Base-by-base conservation (phyloP, 352 stramenopile genomes). In the Phytophthora ohioensis region DNA sequence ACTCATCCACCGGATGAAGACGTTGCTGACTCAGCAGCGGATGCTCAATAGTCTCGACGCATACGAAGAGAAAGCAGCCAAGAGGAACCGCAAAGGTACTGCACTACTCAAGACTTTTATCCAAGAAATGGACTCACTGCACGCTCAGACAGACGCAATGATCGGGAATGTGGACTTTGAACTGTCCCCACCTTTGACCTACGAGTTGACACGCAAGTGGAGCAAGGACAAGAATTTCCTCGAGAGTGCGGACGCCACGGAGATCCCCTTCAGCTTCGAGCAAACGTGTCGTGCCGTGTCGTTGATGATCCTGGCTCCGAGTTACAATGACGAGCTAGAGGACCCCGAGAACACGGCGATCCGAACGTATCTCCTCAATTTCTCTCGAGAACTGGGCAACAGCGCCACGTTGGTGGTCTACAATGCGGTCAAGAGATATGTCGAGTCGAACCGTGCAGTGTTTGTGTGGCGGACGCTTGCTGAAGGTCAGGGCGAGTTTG, bases 401-500 rank as follows among this genome's bases (percentile, higher is more conserved):
- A 59, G 42, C 21, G 61, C 46, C 32, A 71, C 41, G 7, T 59
- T 75, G 17, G 32, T 75, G 17, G 30, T 71, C 2, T 71, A 71
- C 39, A 66, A 58, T 17, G 82, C 82, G 17, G 78, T 87, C 54
- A 71, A 70, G 6, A 54, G 75, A 49, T 91, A 82, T 38, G 71
- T 78, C 1, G 76, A 88, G 31, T 27, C 27, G 1, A 58, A 80
- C 11, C 76, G 82, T 7, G 73, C 76, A 47, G 82, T 88, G 66
- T 71, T 87, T 10, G 80, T 88, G 35, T 91, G 82, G 82, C 80
- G 80, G 9, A 55, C 71, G 2, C 65, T 82, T 8, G 73, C 70
- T 2, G 72, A 87, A 41, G 73, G 78, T 34, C 71, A 78, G 32
- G 59, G 72, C 21, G 52, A 65, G 52, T 75, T 76, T 36, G 78